Base-by-base conservation (phyloP, 192 early-diverging fungal genomes). In the Backusella tuberculispora region DNA sequence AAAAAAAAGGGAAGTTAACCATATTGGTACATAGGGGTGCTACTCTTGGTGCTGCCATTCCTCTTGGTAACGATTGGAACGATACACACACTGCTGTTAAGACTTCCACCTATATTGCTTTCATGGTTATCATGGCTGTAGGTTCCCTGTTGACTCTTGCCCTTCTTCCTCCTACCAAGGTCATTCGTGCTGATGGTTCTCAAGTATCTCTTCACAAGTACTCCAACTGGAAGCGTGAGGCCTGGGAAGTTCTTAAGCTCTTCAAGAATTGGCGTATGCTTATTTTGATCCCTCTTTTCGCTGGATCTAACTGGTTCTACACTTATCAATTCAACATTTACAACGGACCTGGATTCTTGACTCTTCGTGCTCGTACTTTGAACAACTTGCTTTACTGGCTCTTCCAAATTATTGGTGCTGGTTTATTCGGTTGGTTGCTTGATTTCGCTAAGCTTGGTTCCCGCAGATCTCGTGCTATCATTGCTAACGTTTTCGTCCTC, bases 291-390 rank as follows among this genome's bases (percentile, higher is more conserved):
- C 93, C 93, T 45, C 82, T 91, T 78, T 92, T 89, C 78, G 38
- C 90, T 40, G 85, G 88, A 21, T 91, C 90, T 72, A 95, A 95
- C 80, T 93, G 92, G 89, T 92, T 91, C 85, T 94, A 93, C 80
- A 85, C 90, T 2, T 92, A 92, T 78, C 91, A 95, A 76, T 92
- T 89, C 80, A 77, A 82, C 7, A 83, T 77, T 21, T 84, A 87
- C 74, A 92, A 94, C 71, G 89, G 89, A 13, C 77, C 78, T 19
- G 77, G 78, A 14, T 87, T 90, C 75, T 94, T 93, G 71, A 90
- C 85, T 13, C 43, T 89, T 71, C 90, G 92, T 44, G 90, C 92
- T 24, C 88, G 91, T 70, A 83, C 87, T 6, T 81, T 95, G 40
- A 94, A 95, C 84, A 88, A 89, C 73, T 82, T 91, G 63, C 73